Evolutionary conservation across 2,329 filamentous ascomycete species (phyloP).

Genomic region (Alternaria burnsii): DNA sequence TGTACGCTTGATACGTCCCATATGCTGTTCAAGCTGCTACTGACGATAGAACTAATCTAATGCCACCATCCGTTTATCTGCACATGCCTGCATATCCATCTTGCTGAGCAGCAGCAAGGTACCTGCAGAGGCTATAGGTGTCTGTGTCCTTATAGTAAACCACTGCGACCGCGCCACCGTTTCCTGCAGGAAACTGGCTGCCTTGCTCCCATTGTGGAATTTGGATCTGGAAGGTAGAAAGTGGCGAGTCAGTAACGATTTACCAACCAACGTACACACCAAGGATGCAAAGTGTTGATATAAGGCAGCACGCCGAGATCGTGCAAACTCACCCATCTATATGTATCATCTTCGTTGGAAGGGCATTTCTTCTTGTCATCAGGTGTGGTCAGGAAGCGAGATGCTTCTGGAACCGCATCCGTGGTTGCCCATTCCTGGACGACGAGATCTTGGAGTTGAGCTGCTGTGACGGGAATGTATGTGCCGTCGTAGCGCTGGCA

Average conservation of each 20-base stretch:
- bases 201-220: slow-evolving; percentile 1
- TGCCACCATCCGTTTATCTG: neutral
- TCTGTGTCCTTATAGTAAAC: slow-evolving; percentile 16
- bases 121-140: slow-evolving; percentile 8
- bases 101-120: neutral
- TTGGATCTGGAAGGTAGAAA: neutral
- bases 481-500: neutral
- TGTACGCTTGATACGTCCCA: too few relatives aligned
- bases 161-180: slow-evolving; percentile 1
- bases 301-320: neutral
- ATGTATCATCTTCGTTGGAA: slow-evolving; percentile 1
- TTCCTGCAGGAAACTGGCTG: neutral
- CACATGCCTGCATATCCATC: neutral
- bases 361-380: neutral
- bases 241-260: neutral
- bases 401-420: neutral
- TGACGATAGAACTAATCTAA: too few relatives aligned
- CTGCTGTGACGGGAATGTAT: neutral
- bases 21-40: too few relatives aligned
- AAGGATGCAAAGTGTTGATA: neutral
- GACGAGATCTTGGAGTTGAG: neutral
- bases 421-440: neutral
- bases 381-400: neutral
- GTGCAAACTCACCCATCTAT: neutral
- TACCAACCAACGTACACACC: neutral